A percentile compares a stretch with the other conserved stretches of the same genome.
phyloP scores from a whole-genome alignment of 257 asterid genomes.

The Capsicum baccatum region DNA sequence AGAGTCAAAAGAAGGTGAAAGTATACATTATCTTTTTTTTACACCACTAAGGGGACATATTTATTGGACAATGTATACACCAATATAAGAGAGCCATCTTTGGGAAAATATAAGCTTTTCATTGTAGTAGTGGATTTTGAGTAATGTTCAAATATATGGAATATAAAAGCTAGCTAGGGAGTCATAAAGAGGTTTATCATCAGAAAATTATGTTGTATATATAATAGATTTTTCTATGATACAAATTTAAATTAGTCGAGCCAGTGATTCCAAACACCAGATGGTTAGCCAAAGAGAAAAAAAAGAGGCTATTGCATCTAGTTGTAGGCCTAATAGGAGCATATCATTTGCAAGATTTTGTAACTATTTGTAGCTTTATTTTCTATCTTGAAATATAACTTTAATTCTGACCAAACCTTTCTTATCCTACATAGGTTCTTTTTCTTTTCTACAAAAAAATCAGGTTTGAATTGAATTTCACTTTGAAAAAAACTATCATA shows the following conservation, averaged over 20 bases:
- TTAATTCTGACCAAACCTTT: conserved; percentile 13
- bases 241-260: neutral
- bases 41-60: neutral
- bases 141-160: neutral
- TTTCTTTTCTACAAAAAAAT: neutral
- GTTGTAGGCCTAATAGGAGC: neutral
- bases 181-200: neutral
- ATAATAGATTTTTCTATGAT: neutral
- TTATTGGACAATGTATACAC: neutral
- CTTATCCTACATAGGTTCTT: neutral
- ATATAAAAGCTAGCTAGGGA: neutral
- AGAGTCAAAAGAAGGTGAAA: conserved; percentile 22
- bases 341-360: neutral
- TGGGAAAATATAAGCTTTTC: neutral
- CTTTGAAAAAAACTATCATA: neutral
- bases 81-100: neutral
- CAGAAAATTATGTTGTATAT: too few species aligned
- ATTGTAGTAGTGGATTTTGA: neutral
- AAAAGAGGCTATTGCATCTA: neutral
- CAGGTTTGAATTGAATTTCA: neutral
- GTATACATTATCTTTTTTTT: neutral
- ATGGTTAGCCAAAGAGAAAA: neutral
- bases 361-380: neutral
- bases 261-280: neutral
- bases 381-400: neutral